Percentiles rank a stretch among this genome's conserved stretches.
phyloP scores from a whole-genome alignment of 352 stramenopile genomes.

The Pythium dissimile region DNA sequence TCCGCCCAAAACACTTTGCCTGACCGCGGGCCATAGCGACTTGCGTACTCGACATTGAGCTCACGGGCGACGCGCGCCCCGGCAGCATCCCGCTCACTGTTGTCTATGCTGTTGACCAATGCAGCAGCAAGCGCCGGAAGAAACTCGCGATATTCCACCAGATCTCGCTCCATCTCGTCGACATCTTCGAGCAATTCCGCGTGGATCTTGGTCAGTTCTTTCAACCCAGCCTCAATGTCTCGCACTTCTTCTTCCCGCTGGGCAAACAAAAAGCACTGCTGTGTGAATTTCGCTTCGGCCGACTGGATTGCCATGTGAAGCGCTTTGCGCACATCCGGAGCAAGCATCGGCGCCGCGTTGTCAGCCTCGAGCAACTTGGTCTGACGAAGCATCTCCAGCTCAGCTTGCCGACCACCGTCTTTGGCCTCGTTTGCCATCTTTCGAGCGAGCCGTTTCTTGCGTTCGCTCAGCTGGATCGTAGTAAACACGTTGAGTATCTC shows the following conservation, averaged over 20 bases:
- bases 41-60: conserved; percentile 65
- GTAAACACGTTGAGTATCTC: conserved; percentile 67
- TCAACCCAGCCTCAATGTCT: conserved; percentile 59
- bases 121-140: conserved; percentile 51
- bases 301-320: conserved; percentile 39
- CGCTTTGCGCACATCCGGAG: conserved; percentile 33
- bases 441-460: conserved; percentile 54
- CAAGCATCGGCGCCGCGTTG: conserved; percentile 31
- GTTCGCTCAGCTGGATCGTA: conserved; percentile 64
- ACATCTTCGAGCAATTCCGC: conserved; percentile 58
- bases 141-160: conserved; percentile 46
- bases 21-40: conserved; percentile 35
- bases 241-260: conserved; percentile 70
- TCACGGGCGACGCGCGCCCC: conserved; percentile 49
- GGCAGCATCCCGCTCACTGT: conserved; percentile 34
- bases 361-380: conserved; percentile 51
- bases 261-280: conserved; percentile 62
- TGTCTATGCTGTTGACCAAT: conserved; percentile 26
- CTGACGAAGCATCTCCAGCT: conserved; percentile 46
- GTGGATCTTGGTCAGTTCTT: conserved; percentile 66
- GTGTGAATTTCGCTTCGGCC: conserved; percentile 46
- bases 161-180: conserved; percentile 49
- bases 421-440: conserved; percentile 48
- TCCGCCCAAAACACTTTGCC: conserved; percentile 70
- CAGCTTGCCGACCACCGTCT: conserved; percentile 36